These are phyloP conservation scores for Penicillium cataractarum DNA, from an alignment of 495 filamentous ascomycete species.

Conservation along the genomic window DNA sequence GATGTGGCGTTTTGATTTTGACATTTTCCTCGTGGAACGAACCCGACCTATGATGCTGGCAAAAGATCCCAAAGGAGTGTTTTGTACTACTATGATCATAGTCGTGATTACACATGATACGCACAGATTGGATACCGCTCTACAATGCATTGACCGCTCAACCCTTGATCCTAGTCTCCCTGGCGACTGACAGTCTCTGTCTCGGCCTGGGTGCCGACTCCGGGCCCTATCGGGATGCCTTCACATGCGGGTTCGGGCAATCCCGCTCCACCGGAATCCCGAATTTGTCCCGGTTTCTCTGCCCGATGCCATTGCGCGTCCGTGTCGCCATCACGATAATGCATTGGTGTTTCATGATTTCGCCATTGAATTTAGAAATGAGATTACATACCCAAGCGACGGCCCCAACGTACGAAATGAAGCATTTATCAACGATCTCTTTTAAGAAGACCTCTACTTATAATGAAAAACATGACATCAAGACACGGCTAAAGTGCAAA, in stretches of 20 bases:
- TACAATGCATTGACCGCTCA: background rate
- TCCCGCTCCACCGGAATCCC: slow-evolving; percentile 36
- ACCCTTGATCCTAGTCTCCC: background rate
- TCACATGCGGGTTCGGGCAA: slow-evolving; percentile 18
- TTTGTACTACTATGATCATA: background rate
- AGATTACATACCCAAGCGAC: background rate
- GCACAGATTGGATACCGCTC: slow-evolving; percentile 1
- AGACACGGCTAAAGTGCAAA: background rate
- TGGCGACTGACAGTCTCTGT: background rate
- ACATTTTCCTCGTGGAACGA: background rate
- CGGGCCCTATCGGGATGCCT: slow-evolving; percentile 26
- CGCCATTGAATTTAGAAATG: background rate
- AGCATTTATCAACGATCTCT: background rate
- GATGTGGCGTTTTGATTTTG: background rate
- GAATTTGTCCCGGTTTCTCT: slow-evolving; percentile 26
- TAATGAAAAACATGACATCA: background rate
- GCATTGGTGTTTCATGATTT: slow-evolving; percentile 10
- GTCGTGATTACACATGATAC: background rate
- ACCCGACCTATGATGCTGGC: background rate
- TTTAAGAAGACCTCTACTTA: too few species aligned
- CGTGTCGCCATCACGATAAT: slow-evolving; percentile 13
- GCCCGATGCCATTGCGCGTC: slow-evolving; percentile 26
- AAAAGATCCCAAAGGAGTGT: background rate
- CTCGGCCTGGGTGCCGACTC: slow-evolving; percentile 23
- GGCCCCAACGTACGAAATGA: background rate